These are phyloP conservation scores for Exidia glandulosa DNA, from an alignment of 768 basidiomycete genomes.

Conservation along the genomic window DNA sequence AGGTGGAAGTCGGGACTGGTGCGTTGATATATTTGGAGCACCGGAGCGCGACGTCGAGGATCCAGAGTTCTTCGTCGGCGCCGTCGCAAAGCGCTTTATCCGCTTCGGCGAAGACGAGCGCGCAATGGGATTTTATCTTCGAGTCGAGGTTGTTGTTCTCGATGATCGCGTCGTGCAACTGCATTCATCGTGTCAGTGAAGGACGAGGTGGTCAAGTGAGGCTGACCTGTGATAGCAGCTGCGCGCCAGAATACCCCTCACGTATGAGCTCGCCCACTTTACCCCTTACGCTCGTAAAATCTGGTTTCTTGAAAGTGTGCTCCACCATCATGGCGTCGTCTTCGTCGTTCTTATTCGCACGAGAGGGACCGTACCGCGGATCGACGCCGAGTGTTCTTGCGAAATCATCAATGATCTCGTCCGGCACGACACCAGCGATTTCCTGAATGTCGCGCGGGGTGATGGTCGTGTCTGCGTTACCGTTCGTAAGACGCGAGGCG, in stretches of 20 bases:
- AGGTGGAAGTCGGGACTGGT: too few species aligned
- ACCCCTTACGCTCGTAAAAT: constrained; percentile 51
- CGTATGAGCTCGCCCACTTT: constrained; percentile 70
- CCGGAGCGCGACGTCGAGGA: constrained; percentile 75
- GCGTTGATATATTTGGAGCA: constrained; percentile 66
- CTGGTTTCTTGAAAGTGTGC: too few species aligned
- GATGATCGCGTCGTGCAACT: constrained; percentile 88
- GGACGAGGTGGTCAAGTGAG: constrained; percentile 6
- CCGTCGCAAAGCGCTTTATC: constrained; percentile 96
- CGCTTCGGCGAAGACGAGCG: constrained; percentile 81
- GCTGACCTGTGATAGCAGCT: constrained; percentile 76
- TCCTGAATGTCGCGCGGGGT: constrained; percentile 79
- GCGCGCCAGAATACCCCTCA: constrained; percentile 88
- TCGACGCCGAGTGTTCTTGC: constrained; percentile 67
- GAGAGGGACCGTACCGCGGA: constrained; percentile 12
- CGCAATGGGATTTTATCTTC: constrained; percentile 69
- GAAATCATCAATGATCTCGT: constrained; percentile 55
- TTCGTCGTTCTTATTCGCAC: constrained; percentile 18
- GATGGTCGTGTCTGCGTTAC: constrained; percentile 63
- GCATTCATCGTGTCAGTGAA: constrained; percentile 2
- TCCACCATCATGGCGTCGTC: constrained; percentile 45
- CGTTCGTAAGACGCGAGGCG: constrained; percentile 72
- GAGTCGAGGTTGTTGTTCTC: constrained; percentile 72
- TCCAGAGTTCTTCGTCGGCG: constrained; percentile 94
- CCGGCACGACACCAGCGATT: constrained; percentile 92